These are phyloP conservation scores for Nigrospora osmanthi DNA, from an alignment of 2,329 filamentous ascomycete genomes.

Conservation along the genomic window DNA sequence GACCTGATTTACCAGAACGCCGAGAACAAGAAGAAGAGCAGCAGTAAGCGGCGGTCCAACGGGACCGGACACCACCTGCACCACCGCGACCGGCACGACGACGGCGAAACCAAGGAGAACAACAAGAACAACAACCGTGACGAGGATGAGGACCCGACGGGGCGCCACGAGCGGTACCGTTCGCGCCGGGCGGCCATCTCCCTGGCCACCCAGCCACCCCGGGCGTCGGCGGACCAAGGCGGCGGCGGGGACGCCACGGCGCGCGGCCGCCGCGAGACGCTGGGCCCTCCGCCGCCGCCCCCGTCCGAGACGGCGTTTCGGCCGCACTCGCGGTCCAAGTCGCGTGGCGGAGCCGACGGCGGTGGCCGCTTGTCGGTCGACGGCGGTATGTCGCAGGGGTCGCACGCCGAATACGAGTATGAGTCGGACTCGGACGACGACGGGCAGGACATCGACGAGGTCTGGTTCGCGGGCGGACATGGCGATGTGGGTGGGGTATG, in stretches of 20 bases:
- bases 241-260: not conserved
- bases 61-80: slow-evolving; percentile 7
- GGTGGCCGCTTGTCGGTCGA: too few relatives aligned
- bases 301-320: slow-evolving; percentile 18
- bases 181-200: slow-evolving; percentile 9
- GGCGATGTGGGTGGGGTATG: slow-evolving; percentile 62
- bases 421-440: slow-evolving; percentile 37
- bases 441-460: slow-evolving; percentile 68
- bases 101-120: too few relatives aligned
- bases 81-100: too few relatives aligned
- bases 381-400: slow-evolving; percentile 21
- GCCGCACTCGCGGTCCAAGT: slow-evolving; percentile 21
- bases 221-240: not conserved
- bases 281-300: slow-evolving; percentile 8
- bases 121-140: too few relatives aligned
- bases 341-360: too few relatives aligned
- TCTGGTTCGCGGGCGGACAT: slow-evolving; percentile 75
- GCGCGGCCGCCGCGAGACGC: slow-evolving; percentile 10
- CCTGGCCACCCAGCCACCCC: not conserved
- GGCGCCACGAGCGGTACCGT: slow-evolving; percentile 27
- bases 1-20: slow-evolving; percentile 54
- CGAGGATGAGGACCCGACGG: too few relatives aligned
- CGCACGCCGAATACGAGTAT: slow-evolving; percentile 16
- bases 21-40: slow-evolving; percentile 10
- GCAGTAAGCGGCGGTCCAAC: slow-evolving; percentile 10